These are phyloP conservation scores for Coix lacrymajobi DNA, from an alignment of 176 grass and related monocot species.

Conservation along the genomic window DNA sequence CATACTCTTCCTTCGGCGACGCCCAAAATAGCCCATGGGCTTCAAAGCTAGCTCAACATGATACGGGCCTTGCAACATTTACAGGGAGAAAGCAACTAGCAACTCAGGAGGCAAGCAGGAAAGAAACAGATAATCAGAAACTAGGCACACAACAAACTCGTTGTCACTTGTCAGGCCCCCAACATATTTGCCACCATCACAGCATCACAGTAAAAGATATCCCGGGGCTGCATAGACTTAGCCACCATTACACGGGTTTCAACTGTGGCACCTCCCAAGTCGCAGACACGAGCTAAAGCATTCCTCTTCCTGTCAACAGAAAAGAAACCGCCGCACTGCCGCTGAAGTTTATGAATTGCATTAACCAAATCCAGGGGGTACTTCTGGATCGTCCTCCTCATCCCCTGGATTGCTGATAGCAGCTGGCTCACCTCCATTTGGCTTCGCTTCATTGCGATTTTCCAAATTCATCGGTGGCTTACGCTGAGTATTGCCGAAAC, in stretches of 20 bases:
- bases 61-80: background rate
- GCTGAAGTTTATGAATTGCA: background rate
- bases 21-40: background rate
- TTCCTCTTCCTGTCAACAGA: too few species aligned
- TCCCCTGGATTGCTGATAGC: background rate
- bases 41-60: background rate
- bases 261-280: background rate
- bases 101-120: background rate
- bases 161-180: background rate
- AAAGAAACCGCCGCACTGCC: background rate
- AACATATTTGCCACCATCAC: background rate
- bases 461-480: background rate
- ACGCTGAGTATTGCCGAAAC: slow-evolving; percentile 27
- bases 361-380: slow-evolving; percentile 77
- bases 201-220: background rate
- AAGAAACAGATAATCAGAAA: background rate
- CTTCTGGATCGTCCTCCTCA: slow-evolving; percentile 49
- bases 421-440: slow-evolving; percentile 24
- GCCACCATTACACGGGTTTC: background rate
- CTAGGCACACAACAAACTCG: background rate
- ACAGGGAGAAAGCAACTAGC: background rate
- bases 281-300: background rate
- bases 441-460: slow-evolving; percentile 12
- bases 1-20: background rate
- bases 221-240: background rate